These are phyloP conservation scores for Beauveria rudraprayagi DNA, from an alignment of 2,329 filamentous ascomycete species.

Conservation along the genomic window DNA sequence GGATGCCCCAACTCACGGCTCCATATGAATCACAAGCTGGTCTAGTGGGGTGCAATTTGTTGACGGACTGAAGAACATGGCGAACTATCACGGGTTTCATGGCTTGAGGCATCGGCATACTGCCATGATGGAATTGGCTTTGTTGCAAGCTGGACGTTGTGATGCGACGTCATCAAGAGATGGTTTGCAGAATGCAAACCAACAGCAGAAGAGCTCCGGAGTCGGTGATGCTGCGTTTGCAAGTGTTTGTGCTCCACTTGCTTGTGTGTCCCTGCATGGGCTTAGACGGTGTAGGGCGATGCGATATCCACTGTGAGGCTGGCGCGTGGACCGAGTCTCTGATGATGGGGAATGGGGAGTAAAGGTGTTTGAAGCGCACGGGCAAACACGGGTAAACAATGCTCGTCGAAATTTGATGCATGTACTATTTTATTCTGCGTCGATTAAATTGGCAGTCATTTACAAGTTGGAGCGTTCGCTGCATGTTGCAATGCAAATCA, in stretches of 20 bases:
- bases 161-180: not conserved
- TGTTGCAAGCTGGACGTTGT: not conserved
- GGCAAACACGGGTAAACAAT: no score
- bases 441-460: no score
- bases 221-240: conserved; percentile 7
- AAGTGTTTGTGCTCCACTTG: not conserved
- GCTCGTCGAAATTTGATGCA: no score
- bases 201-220: not conserved
- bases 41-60: not conserved
- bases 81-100: no score
- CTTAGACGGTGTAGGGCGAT: not conserved
- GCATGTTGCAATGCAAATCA: no score
- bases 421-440: no score
- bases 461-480: no score
- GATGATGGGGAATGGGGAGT: no score
- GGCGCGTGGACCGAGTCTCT: not conserved
- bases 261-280: not conserved
- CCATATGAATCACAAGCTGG: not conserved
- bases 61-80: no score
- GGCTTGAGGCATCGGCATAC: no score
- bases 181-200: not conserved
- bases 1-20: not conserved
- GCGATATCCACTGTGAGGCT: not conserved
- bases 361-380: no score
- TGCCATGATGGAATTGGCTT: not conserved